A percentile compares a stretch with the other conserved stretches of the same genome.
Evolutionary conservation across 1,284 basidiomycete genomes (phyloP).

Genomic region (Limonomyces culmigenus): DNA sequence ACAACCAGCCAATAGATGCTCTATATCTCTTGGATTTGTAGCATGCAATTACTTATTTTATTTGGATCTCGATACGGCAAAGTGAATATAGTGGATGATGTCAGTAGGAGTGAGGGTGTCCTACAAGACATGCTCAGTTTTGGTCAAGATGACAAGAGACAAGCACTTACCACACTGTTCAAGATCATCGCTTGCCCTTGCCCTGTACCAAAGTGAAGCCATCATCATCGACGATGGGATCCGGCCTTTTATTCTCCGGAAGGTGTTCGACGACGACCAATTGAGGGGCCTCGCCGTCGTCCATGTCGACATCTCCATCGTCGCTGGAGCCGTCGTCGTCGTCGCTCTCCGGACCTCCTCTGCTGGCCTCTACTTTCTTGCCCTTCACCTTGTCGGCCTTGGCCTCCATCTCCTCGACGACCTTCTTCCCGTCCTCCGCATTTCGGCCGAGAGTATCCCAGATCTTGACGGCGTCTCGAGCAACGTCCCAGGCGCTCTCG

Average conservation of each 20-base stretch:
- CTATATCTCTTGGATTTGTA: too few species aligned
- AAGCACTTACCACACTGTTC: too few species aligned
- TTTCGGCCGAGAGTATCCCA: constrained; percentile 53
- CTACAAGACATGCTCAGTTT: too few species aligned
- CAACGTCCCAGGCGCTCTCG: constrained; percentile 54
- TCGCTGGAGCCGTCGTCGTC: constrained; percentile 31
- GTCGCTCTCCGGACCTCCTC: constrained; percentile 23
- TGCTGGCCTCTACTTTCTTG: constrained; percentile 35
- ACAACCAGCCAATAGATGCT: too few species aligned
- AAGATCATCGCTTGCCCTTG: too few species aligned
- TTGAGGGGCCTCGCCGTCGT: constrained; percentile 34
- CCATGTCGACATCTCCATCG: constrained; percentile 20
- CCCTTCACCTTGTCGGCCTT: constrained; percentile 21
- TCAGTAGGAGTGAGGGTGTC: too few species aligned
- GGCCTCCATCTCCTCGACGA: not conserved
- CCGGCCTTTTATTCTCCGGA: too few species aligned
- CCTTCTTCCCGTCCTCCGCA: constrained; percentile 31
- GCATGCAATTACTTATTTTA: too few species aligned
- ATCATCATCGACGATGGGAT: constrained; percentile 71
- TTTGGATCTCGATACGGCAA: too few species aligned
- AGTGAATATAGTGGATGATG: too few species aligned
- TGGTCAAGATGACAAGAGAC: too few species aligned
- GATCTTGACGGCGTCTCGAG: constrained; percentile 48
- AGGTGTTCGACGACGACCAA: constrained; percentile 22
- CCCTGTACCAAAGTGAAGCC: constrained; percentile 72